Conservation (phyloP, 441 rosid genomes). For the Populus hybrid region DNA sequence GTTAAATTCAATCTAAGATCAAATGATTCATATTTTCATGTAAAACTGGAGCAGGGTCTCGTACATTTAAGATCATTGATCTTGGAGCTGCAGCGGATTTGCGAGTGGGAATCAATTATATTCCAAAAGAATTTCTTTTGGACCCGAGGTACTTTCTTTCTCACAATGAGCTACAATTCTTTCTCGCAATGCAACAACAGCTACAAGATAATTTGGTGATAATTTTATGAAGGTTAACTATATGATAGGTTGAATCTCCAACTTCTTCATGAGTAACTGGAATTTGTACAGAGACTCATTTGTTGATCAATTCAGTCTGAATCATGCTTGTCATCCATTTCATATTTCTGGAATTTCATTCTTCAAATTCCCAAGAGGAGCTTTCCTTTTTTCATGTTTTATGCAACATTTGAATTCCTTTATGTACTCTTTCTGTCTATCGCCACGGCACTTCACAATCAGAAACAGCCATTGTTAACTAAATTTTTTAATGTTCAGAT, state of each 20-base stretch:
- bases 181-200: not conserved
- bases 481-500: not conserved
- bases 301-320: not conserved
- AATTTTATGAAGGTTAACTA: not conserved
- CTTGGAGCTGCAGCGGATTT: conserved; percentile 96
- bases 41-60: conserved; percentile 59
- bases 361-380: not conserved
- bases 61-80: conserved; percentile 88
- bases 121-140: conserved; percentile 90
- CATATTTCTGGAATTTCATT: not conserved
- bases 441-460: not conserved
- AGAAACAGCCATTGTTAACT: not conserved
- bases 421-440: not conserved
- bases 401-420: not conserved
- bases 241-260: not conserved
- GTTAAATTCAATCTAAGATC: conserved; percentile 1
- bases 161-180: not conserved
- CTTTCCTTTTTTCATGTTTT: not conserved
- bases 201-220: not conserved
- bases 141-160: conserved; percentile 67
- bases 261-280: not conserved
- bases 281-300: not conserved
- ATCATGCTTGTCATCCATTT: not conserved
- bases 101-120: conserved; percentile 91
- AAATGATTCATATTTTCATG: conserved; percentile 4